Evolutionary conservation across 768 basidiomycete genomes (phyloP).

Genomic region (Phallus indusiatus): DNA sequence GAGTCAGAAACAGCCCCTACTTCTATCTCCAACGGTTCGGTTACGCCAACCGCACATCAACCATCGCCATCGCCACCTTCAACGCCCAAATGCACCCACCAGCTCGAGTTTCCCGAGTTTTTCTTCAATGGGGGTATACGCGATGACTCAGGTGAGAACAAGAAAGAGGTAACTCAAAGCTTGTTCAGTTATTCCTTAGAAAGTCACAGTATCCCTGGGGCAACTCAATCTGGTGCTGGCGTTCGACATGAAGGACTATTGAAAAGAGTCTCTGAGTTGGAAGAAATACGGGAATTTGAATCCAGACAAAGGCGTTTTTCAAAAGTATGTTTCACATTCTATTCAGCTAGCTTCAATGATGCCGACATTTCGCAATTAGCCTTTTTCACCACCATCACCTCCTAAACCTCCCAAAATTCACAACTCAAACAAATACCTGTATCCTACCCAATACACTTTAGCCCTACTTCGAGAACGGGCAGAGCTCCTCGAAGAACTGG

Average conservation of each 20-base stretch:
- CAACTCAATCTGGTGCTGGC: not conserved
- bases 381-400: not conserved
- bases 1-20: slow-evolving; percentile 8
- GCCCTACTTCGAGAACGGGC: slow-evolving; percentile 51
- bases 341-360: slow-evolving; percentile 46
- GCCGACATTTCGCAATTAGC: slow-evolving; percentile 18
- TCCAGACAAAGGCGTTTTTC: slow-evolving; percentile 14
- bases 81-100: slow-evolving; percentile 40
- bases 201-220: slow-evolving; percentile 3
- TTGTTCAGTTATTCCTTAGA: not conserved
- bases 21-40: slow-evolving; percentile 5
- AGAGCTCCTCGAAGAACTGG: slow-evolving; percentile 43
- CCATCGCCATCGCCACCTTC: slow-evolving; percentile 17
- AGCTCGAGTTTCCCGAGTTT: slow-evolving; percentile 32
- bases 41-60: slow-evolving; percentile 2
- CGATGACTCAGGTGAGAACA: slow-evolving; percentile 4
- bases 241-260: not conserved
- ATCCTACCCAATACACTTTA: slow-evolving; percentile 36
- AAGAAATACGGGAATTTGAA: not conserved
- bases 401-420: not conserved
- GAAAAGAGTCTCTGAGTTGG: not conserved
- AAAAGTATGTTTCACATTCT: slow-evolving; percentile 41
- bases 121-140: slow-evolving; percentile 24
- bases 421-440: slow-evolving; percentile 23
- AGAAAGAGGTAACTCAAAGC: not conserved